Evolutionary conservation across 495 filamentous ascomycete genomes (phyloP).

Genomic region (Darksidea phi): DNA sequence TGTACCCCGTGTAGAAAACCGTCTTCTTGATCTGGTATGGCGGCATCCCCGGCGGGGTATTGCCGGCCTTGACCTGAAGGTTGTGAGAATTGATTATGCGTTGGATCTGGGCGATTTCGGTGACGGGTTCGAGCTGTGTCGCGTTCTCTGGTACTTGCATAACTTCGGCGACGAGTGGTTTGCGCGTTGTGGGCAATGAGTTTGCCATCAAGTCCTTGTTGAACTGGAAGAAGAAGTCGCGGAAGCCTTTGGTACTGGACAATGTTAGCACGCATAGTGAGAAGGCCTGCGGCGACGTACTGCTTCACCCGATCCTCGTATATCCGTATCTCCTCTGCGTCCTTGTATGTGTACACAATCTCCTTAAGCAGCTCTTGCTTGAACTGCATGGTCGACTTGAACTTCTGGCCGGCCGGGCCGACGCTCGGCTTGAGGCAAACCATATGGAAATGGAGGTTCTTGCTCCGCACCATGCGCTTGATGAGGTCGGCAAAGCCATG

Average conservation of each 20-base stretch:
- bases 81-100: conserved; percentile 89
- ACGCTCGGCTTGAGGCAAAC: conserved; percentile 83
- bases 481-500: conserved; percentile 72
- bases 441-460: conserved; percentile 81
- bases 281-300: conserved; percentile 44
- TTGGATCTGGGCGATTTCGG: conserved; percentile 82
- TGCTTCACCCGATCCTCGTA: conserved; percentile 67
- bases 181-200: conserved; percentile 47
- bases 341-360: conserved; percentile 76
- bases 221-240: conserved; percentile 72
- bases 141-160: conserved; percentile 79
- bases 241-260: conserved; percentile 67
- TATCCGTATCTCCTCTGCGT: conserved; percentile 75
- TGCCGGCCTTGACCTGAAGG: conserved; percentile 47
- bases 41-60: conserved; percentile 41
- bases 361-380: conserved; percentile 81
- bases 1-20: conserved; percentile 92
- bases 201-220: conserved; percentile 55
- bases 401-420: conserved; percentile 72
- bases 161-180: conserved; percentile 72
- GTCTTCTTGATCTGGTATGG: conserved; percentile 73
- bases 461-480: conserved; percentile 76
- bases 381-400: conserved; percentile 77
- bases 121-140: conserved; percentile 74
- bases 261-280: conserved; percentile 3